Base-by-base conservation (phyloP, 495 filamentous ascomycete species). In the Aspergillus panamensis region DNA sequence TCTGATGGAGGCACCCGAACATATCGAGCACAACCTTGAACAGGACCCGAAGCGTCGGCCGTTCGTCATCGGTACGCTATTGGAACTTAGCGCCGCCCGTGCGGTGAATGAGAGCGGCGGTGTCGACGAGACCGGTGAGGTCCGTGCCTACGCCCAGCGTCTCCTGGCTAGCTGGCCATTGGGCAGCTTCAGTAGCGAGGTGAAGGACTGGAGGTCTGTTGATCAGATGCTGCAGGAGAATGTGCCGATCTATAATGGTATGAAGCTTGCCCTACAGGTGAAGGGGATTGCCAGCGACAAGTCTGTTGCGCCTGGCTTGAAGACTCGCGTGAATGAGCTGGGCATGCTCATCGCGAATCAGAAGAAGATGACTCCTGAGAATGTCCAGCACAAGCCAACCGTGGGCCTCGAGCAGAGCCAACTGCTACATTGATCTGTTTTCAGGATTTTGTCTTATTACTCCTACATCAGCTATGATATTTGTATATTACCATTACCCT, bases 1-100 rank as follows among this genome's bases (percentile, higher is more conserved):
- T 10, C 40, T 84, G 43, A 73, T 88, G 64, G 78, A 87, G 58
- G 61, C 75, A 0, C 56, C 75, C 20, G 65, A 62, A 8, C 82
- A 84, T 59, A 56, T 61, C n/a, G 58, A 61, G 14, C 47, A 58
- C 10, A 48, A 64, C 8, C 17, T 53, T 7, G 20, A 49, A 19
- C 12, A 25, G 6, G 73, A 77, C 55, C 71, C 76, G 9, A 69
- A 73, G 61, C 42, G 55, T 39, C 64, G 67, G 40, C 74, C 79
- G 2, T 71, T 69, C 14, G 67, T 80, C 6, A 69, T 79, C 42
- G 79, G 71, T 20, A 64, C 74, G 3, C 55, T 80, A 25, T 60
- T 82, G 33, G 72, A 82, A 47, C 65, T 83, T 14, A 70, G 66
- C 53, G 72, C 79, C 20, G 68, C 71, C 30, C 66, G 69, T 47